phyloP scores from a whole-genome alignment of 352 stramenopile species.

The Pythium rishiriense region DNA sequence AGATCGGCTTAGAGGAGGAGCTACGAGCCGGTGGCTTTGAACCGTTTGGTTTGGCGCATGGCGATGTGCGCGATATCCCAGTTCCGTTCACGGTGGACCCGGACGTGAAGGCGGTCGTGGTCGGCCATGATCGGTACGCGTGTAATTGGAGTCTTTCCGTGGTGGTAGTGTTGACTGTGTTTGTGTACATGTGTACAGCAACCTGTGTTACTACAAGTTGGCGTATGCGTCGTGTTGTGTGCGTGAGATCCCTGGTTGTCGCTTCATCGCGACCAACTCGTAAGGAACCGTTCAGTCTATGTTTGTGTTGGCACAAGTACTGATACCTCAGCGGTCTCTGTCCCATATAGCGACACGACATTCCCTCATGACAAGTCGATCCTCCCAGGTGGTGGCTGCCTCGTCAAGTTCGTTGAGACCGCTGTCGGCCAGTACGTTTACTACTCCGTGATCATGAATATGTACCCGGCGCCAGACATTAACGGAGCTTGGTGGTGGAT shows the following conservation, averaged over 20 bases:
- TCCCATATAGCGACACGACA: slow-evolving; percentile 55
- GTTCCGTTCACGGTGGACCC: slow-evolving; percentile 65
- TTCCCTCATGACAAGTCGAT: slow-evolving; percentile 76
- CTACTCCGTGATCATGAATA: neutral
- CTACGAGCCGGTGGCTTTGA: slow-evolving; percentile 67
- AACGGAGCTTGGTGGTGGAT: neutral
- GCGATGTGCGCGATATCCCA: slow-evolving; percentile 69
- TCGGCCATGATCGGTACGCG: slow-evolving; percentile 67
- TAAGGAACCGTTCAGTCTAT: no score
- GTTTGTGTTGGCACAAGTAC: neutral
- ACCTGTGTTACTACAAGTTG: slow-evolving; percentile 87
- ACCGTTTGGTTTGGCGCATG: slow-evolving; percentile 65
- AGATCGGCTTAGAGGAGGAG: slow-evolving; percentile 66
- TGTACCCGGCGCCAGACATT: neutral
- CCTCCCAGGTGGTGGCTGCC: slow-evolving; percentile 65
- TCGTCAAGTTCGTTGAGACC: slow-evolving; percentile 71
- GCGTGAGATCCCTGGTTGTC: slow-evolving; percentile 68
- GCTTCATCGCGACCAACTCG: slow-evolving; percentile 85
- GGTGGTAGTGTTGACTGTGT: neutral
- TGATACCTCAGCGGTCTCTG: neutral
- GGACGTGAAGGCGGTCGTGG: slow-evolving; percentile 77
- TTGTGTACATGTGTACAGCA: slow-evolving; percentile 28
- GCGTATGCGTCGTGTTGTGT: slow-evolving; percentile 75
- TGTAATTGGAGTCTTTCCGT: neutral
- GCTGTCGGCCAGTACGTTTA: slow-evolving; percentile 58